Conservation (phyloP, 202 grass and related monocot genomes). For the Saccharum hybrid region DNA sequence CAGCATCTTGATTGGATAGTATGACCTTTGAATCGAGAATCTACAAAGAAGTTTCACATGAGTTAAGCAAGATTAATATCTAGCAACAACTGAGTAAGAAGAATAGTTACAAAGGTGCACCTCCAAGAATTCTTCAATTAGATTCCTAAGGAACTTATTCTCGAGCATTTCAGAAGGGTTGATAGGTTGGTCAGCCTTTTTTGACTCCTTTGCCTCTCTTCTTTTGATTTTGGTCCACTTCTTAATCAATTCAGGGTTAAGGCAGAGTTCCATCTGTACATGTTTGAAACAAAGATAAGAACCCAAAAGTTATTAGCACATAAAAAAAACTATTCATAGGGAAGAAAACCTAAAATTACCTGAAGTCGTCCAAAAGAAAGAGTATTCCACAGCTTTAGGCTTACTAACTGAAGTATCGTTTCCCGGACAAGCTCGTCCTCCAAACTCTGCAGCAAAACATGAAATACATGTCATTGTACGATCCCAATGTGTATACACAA, state of each 20-base stretch:
- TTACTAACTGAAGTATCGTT: conserved; percentile 87
- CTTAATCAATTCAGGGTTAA: conserved; percentile 90
- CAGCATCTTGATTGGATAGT: conserved; percentile 52
- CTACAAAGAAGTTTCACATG: conserved; percentile 41
- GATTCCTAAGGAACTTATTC: conserved; percentile 76
- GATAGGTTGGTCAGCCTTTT: conserved; percentile 56
- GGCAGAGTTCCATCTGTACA: conserved; percentile 87
- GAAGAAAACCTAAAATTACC: conserved; percentile 49
- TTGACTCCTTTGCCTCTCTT: conserved; percentile 87
- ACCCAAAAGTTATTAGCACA: conserved; percentile 23
- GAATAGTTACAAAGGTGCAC: conserved; percentile 48
- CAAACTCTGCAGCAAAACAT: conserved; percentile 68
- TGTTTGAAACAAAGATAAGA: conserved; percentile 56
- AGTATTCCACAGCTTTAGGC: conserved; percentile 85
- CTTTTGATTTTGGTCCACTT: conserved; percentile 95
- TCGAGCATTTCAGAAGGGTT: conserved; percentile 71
- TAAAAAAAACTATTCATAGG: conserved; percentile 7
- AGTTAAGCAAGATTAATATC: conserved; percentile 37
- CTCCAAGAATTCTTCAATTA: conserved; percentile 97
- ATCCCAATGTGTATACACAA: conserved; percentile 4
- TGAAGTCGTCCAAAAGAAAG: conserved; percentile 86
- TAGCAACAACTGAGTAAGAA: conserved; percentile 25
- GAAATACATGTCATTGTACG: conserved; percentile 20
- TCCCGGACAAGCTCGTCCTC: conserved; percentile 96
- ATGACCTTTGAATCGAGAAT: conserved; percentile 91